phyloP scores from a whole-genome alignment of 2,329 filamentous ascomycete species.

The Cytospora chrysosperma region DNA sequence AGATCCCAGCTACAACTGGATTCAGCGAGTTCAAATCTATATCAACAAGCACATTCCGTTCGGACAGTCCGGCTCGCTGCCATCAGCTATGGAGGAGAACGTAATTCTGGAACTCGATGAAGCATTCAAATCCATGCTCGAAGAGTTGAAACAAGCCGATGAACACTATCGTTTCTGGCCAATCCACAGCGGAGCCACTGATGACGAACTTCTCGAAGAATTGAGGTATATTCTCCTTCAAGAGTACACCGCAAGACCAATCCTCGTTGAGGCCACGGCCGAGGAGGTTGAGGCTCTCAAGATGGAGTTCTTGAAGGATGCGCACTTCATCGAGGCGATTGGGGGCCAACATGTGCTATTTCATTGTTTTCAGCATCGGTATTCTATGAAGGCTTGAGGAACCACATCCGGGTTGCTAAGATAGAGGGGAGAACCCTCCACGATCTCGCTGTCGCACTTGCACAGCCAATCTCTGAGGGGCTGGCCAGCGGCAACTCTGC shows the following conservation, averaged over 20 bases:
- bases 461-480: no score
- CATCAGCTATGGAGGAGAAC: background rate
- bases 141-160: background rate
- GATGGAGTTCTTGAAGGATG: background rate
- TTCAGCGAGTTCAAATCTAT: background rate
- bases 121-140: background rate
- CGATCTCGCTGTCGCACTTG: background rate
- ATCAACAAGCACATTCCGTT: background rate
- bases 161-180: accelerated
- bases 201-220: background rate
- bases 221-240: background rate
- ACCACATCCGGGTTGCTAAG: background rate
- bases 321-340: background rate
- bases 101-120: background rate
- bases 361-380: background rate
- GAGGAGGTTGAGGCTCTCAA: background rate
- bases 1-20: background rate
- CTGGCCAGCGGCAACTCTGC: no score
- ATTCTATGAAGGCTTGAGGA: background rate
- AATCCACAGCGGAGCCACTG: background rate
- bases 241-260: background rate
- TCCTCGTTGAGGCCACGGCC: background rate
- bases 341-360: background rate
- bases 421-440: background rate
- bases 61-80: background rate